Conservation (phyloP, 1,139 yeast genomes). For the Kodamaea alishanica region DNA sequence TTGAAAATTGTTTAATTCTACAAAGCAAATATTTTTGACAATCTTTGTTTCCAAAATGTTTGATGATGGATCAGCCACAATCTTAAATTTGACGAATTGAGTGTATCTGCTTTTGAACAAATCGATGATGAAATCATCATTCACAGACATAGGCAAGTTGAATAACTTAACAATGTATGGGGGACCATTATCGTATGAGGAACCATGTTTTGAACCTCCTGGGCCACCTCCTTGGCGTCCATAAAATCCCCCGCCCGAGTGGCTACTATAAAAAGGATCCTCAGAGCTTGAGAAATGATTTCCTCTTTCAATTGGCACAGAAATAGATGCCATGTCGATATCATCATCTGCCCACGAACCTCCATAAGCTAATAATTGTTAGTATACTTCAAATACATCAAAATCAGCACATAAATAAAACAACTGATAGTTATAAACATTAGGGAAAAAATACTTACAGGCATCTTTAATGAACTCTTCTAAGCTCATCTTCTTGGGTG, state of each 20-base stretch:
- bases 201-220: slow-evolving; percentile 7
- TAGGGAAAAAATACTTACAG: slow-evolving; percentile 35
- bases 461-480: slow-evolving; percentile 52
- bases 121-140: slow-evolving; percentile 40
- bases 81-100: slow-evolving; percentile 37
- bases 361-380: slow-evolving; percentile 27
- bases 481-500: slow-evolving; percentile 47
- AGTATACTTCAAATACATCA: slow-evolving; percentile 4
- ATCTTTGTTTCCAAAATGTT: slow-evolving; percentile 39
- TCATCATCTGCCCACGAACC: slow-evolving; percentile 81
- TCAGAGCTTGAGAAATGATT: slow-evolving; percentile 3
- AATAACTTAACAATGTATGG: slow-evolving; percentile 57
- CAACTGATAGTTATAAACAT: neutral
- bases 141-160: slow-evolving; percentile 44
- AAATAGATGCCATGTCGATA: slow-evolving; percentile 62
- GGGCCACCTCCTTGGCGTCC: slow-evolving; percentile 11
- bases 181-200: slow-evolving; percentile 34
- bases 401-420: neutral
- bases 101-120: slow-evolving; percentile 44
- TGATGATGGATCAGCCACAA: slow-evolving; percentile 41
- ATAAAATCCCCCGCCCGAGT: slow-evolving; percentile 7
- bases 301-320: slow-evolving; percentile 45
- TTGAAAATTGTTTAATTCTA: slow-evolving; percentile 46
- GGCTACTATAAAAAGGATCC: slow-evolving; percentile 6
- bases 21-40: slow-evolving; percentile 57